phyloP scores from a whole-genome alignment of 768 basidiomycete species.

The Boletales sp. region DNA sequence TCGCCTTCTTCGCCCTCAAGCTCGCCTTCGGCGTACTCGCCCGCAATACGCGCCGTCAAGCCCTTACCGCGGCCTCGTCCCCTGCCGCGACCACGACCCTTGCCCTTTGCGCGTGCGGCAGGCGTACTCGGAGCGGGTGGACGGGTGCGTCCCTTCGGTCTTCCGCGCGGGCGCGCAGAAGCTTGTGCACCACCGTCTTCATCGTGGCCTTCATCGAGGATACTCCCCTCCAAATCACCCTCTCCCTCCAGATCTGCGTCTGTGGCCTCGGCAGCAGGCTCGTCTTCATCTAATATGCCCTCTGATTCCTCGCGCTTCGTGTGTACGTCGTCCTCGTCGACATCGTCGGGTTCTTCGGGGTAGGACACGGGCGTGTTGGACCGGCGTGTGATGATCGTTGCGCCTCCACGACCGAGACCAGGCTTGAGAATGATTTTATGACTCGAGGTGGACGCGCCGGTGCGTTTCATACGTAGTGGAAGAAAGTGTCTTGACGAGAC shows the following conservation, averaged over 20 bases:
- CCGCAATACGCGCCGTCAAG: slow-evolving; percentile 21
- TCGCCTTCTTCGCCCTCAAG: slow-evolving; percentile 39
- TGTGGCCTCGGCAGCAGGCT: slow-evolving; percentile 23
- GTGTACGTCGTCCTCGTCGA: slow-evolving; percentile 24
- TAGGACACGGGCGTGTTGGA: slow-evolving; percentile 23
- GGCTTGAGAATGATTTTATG: slow-evolving; percentile 43
- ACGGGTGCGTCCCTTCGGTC: slow-evolving; percentile 39
- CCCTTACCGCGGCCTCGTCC: slow-evolving; percentile 38
- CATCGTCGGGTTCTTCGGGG: slow-evolving; percentile 19
- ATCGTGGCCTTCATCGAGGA: slow-evolving; percentile 27
- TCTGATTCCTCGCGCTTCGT: slow-evolving; percentile 31
- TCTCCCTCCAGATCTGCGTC: slow-evolving; percentile 28
- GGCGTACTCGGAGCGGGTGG: slow-evolving; percentile 28
- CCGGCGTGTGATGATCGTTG: slow-evolving; percentile 23
- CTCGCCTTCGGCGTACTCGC: slow-evolving; percentile 37
- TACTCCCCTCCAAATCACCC: slow-evolving; percentile 31
- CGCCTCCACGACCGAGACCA: slow-evolving; percentile 27
- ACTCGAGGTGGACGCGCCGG: slow-evolving; percentile 15
- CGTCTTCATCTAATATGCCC: slow-evolving; percentile 30
- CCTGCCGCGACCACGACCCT: slow-evolving; percentile 40
- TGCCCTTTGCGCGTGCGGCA: slow-evolving; percentile 28
- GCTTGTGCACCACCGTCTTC: slow-evolving; percentile 29
- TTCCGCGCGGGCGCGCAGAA: slow-evolving; percentile 33
- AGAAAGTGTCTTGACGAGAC: neutral
- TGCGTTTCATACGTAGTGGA: slow-evolving; percentile 20